Base-by-base conservation (phyloP, 441 rosid species). In the Bocquillonia castaneifolia region DNA sequence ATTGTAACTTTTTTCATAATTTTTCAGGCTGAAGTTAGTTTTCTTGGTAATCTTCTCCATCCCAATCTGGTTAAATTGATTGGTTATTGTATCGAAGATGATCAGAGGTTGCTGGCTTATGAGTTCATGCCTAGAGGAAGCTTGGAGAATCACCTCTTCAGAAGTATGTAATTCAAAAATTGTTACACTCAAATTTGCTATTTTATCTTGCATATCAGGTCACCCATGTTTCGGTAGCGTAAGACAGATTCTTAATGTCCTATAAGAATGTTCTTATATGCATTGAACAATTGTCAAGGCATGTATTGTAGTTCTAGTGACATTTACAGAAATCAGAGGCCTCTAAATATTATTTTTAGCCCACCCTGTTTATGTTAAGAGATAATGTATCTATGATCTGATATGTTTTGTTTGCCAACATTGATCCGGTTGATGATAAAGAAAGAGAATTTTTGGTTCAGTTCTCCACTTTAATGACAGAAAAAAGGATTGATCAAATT, bases 41-140 rank as follows among this genome's bases (percentile, higher is more conserved):
- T 73, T 74, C 84, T 81, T 45, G 84, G 81, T 25, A 76, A 81
- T 23, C 80, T 81, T 70, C 76, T 79, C 40, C 81, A 81, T 59
- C 64, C 74, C 22, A 81, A 81, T 45, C 71, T 81, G 72, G 84
- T 81, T 36, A 81, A 81, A 67, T 71, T 81, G 76, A 62, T 81
- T 59, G 84, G 84, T 51, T 81, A 78, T 71, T 80, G 83, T 59
- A 80, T 77, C 50, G 83, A 80, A 74, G 81, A 77, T 75, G 77
- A 80, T 51, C 84, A 81, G 55, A 71, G 78, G 54, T 66, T 81
- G 71, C 70, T 81, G 52, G 84, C 71, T 1, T 81, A 81, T 36
- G 82, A 81, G 66, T 81, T 81, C 59, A 78, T 81, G 82, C 84
- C 82, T 64, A 76, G 81, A 64, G 84, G 84, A 78, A 81, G 84